These are phyloP conservation scores for Sporothrix schenckii DNA, from an alignment of 2,329 filamentous ascomycete species.

Conservation along the genomic window DNA sequence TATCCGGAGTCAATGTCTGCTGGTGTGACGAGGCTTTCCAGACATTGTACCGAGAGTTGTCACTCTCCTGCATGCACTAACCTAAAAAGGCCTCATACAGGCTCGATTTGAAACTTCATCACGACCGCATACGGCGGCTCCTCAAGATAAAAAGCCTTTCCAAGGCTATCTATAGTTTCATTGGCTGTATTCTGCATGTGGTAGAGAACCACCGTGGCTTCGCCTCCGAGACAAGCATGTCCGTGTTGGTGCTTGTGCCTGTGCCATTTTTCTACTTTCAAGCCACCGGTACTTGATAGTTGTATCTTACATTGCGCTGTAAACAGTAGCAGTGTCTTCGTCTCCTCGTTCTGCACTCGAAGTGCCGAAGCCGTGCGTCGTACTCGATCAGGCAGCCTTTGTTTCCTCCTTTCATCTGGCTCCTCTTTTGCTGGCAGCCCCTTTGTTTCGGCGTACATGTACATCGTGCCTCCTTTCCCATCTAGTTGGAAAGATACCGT, in stretches of 20 bases:
- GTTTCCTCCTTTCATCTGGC: not conserved
- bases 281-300: not conserved
- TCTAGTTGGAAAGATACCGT: conserved; percentile 26
- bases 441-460: no score
- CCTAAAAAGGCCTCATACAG: no score
- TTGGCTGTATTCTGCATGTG: not conserved
- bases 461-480: not conserved
- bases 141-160: not conserved
- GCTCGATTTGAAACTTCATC: not conserved
- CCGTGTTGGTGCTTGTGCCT: not conserved
- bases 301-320: not conserved
- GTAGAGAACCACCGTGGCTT: no score
- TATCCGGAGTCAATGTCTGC: not conserved
- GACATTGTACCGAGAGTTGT: no score
- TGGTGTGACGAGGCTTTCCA: no score
- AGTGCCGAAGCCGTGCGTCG: not conserved
- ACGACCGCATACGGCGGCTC: conserved; percentile 8
- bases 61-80: no score
- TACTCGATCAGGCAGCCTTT: not conserved
- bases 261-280: not conserved
- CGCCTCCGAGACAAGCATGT: no score
- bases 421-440: no score
- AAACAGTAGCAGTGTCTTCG: not conserved
- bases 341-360: not conserved
- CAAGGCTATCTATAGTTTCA: not conserved